These are phyloP conservation scores for Thinopyrum elongatum DNA, from an alignment of 176 grass and related monocot species.

Conservation along the genomic window DNA sequence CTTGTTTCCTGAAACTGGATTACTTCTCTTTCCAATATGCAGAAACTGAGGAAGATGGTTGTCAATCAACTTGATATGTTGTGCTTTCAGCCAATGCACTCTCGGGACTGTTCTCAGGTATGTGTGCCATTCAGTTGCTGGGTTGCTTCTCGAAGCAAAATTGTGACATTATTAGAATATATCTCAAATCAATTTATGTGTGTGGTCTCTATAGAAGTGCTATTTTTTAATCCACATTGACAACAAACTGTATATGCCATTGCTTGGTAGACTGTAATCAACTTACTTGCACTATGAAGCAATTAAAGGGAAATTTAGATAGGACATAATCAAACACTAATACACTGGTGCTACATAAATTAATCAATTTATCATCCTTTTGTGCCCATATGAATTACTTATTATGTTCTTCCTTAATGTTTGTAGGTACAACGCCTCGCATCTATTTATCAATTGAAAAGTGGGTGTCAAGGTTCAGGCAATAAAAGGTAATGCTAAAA, in stretches of 20 bases:
- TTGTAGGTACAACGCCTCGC: constrained; percentile 80
- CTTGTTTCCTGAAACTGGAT: neutral
- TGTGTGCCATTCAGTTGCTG: neutral
- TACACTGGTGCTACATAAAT: neutral
- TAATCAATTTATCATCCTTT: neutral
- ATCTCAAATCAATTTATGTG: neutral
- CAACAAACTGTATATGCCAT: neutral
- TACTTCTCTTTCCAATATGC: constrained; percentile 23
- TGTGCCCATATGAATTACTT: neutral
- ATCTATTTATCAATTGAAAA: constrained; percentile 83
- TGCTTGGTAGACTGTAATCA: neutral
- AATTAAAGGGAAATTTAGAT: neutral
- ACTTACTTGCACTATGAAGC: neutral
- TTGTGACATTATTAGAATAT: neutral
- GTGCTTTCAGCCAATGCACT: constrained; percentile 82
- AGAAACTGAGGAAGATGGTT: constrained; percentile 91
- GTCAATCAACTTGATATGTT: constrained; percentile 66
- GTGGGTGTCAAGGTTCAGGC: constrained; percentile 75
- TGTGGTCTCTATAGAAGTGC: neutral
- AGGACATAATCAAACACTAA: neutral
- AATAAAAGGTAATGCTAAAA: constrained; percentile 73
- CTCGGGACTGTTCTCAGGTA: constrained; percentile 88
- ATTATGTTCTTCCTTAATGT: constrained; percentile 27
- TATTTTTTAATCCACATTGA: neutral
- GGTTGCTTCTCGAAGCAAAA: neutral